A percentile compares a stretch with the other conserved stretches of the same genome.
Conservation (phyloP, 179 eudicot genomes). For the Spergularia azorica region DNA sequence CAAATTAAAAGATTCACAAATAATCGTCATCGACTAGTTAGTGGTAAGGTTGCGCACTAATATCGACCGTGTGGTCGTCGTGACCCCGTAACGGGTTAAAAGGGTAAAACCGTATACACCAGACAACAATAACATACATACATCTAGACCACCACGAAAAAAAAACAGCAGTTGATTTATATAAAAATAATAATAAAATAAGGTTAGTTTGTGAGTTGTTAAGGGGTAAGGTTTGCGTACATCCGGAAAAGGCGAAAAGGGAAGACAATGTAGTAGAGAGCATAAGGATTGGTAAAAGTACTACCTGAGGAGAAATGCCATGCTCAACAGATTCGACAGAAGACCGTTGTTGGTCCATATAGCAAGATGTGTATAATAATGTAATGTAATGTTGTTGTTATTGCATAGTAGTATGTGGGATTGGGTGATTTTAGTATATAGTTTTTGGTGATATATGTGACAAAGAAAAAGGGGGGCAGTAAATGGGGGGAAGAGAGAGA, state of each 20-base stretch:
- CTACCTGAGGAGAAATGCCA: slow-evolving; percentile 38
- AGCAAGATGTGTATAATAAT: neutral
- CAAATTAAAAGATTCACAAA: too few relatives aligned
- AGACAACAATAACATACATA: too few relatives aligned
- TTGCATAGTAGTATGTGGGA: neutral
- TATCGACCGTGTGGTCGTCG: too few relatives aligned
- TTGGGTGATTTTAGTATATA: neutral
- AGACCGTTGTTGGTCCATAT: slow-evolving; percentile 12
- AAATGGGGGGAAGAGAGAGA: neutral
- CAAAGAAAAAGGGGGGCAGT: neutral
- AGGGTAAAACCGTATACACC: too few relatives aligned
- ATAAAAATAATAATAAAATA: too few relatives aligned
- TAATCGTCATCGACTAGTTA: too few relatives aligned
- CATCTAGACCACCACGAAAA: too few relatives aligned
- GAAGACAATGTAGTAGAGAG: neutral
- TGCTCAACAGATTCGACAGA: slow-evolving; percentile 32
- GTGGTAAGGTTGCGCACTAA: too few relatives aligned
- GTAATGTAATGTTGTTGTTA: neutral
- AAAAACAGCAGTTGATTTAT: too few relatives aligned
- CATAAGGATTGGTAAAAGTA: neutral
- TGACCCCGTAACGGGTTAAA: too few relatives aligned
- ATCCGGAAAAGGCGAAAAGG: neutral
- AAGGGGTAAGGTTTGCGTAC: neutral
- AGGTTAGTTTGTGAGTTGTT: too few relatives aligned
- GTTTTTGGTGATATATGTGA: too few relatives aligned